phyloP scores from a whole-genome alignment of 2,329 filamentous ascomycete species.

The Anthostomella pinea region DNA sequence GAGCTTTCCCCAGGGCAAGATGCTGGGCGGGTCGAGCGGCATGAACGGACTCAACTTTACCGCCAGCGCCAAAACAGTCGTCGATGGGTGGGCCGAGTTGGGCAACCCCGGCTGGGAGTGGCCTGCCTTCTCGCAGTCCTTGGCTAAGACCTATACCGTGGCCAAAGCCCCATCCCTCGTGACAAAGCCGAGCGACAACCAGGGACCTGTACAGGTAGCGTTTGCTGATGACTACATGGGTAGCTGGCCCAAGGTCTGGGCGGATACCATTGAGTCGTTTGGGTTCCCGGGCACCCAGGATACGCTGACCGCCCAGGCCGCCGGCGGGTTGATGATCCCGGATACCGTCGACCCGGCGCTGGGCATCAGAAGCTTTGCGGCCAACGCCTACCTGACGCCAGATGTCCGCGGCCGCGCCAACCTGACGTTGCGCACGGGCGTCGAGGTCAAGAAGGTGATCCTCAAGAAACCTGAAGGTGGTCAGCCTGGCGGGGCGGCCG shows the following conservation, averaged over 20 bases:
- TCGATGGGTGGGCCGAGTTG: slow-evolving; percentile 13
- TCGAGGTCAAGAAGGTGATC: background rate
- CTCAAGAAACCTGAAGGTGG: background rate
- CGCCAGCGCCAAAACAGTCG: slow-evolving; percentile 5
- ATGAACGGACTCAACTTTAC: slow-evolving; percentile 13
- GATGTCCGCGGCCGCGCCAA: background rate
- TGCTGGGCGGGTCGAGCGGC: slow-evolving; percentile 16
- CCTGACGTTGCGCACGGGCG: background rate
- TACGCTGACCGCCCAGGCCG: slow-evolving; percentile 7
- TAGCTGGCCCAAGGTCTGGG: slow-evolving; percentile 1
- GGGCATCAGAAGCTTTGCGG: slow-evolving; percentile 12
- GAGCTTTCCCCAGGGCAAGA: slow-evolving; percentile 7
- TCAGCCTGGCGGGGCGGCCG: background rate
- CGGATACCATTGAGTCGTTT: slow-evolving; percentile 4
- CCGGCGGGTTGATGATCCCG: slow-evolving; percentile 5
- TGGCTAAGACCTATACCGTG: slow-evolving; percentile 7
- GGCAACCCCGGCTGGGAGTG: slow-evolving; percentile 20
- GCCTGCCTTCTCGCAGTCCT: slow-evolving; percentile 11
- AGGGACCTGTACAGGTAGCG: slow-evolving; percentile 2
- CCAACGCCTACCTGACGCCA: slow-evolving; percentile 11
- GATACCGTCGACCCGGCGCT: slow-evolving; percentile 10
- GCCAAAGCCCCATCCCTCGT: no score
- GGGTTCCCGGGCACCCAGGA: slow-evolving; percentile 7
- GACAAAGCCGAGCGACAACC: background rate
- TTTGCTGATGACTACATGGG: slow-evolving; percentile 2